Percentiles rank a stretch among this genome's conserved stretches.
Conservation (phyloP, 352 stramenopile genomes). For the Pythium dissotocum region DNA sequence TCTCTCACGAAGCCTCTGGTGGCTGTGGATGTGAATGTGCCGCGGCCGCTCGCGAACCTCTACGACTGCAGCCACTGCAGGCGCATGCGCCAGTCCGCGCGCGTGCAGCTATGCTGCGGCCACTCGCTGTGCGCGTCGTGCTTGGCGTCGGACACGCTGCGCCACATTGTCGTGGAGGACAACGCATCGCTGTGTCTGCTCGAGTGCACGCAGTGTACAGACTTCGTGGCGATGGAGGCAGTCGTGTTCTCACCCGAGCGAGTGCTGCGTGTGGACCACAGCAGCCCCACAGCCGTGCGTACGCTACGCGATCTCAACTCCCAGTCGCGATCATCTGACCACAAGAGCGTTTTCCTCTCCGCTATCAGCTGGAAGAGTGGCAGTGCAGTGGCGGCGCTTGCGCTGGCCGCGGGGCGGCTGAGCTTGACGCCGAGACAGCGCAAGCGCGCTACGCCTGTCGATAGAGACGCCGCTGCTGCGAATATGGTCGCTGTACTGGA, state of each 20-base stretch:
- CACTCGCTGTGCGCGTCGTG: slow-evolving; percentile 64
- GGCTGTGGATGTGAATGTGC: not conserved
- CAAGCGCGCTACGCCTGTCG: not conserved
- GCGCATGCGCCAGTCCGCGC: slow-evolving; percentile 49
- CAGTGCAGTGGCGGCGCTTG: slow-evolving; percentile 43
- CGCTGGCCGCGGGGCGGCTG: slow-evolving; percentile 40
- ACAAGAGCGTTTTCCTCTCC: not conserved
- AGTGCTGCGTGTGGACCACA: slow-evolving; percentile 42
- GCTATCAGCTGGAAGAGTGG: slow-evolving; percentile 39
- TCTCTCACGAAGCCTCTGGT: not conserved
- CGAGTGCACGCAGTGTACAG: slow-evolving; percentile 50
- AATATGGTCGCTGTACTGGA: not conserved
- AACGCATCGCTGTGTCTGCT: slow-evolving; percentile 41
- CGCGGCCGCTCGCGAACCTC: slow-evolving; percentile 34
- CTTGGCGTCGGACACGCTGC: slow-evolving; percentile 45
- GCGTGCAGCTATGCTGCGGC: slow-evolving; percentile 67
- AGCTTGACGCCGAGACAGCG: slow-evolving; percentile 15
- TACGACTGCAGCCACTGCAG: slow-evolving; percentile 67
- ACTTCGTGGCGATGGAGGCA: slow-evolving; percentile 55
- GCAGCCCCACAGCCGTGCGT: slow-evolving; percentile 21
- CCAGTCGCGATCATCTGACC: not conserved
- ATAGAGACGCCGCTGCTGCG: not conserved
- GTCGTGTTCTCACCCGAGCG: slow-evolving; percentile 58
- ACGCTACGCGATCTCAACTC: slow-evolving; percentile 37
- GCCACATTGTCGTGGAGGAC: slow-evolving; percentile 35